Percentiles rank a stretch among this genome's conserved stretches.
phyloP scores from a whole-genome alignment of 83 land plant genomes.

The Isoetes engelmannii region DNA sequence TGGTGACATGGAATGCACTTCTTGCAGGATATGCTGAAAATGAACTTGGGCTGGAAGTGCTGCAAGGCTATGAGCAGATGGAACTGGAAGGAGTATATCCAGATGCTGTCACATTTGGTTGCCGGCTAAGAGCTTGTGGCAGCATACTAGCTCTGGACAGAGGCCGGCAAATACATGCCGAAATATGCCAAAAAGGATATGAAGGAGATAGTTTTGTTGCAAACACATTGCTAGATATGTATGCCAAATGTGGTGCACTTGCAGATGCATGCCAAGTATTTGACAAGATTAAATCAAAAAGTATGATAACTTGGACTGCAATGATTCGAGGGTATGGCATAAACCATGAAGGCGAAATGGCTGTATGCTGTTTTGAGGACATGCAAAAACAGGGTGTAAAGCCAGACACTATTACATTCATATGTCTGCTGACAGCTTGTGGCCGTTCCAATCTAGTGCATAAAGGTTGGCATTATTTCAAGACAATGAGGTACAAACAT shows the following conservation, averaged over 20 bases:
- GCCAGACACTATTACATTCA: not conserved
- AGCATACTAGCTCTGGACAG: no score
- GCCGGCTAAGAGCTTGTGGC: no score
- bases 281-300: not conserved
- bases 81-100: not conserved
- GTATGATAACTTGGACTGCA: slow-evolving; percentile 14
- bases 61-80: not conserved
- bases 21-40: slow-evolving; percentile 12
- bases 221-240: slow-evolving; percentile 12
- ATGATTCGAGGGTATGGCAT: slow-evolving; percentile 11
- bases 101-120: no score
- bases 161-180: slow-evolving; percentile 6
- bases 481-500: no score
- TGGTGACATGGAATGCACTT: slow-evolving; percentile 19
- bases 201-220: slow-evolving; percentile 5
- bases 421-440: slow-evolving; percentile 13
- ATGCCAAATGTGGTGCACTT: slow-evolving; percentile 9
- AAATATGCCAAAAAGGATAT: slow-evolving; percentile 5
- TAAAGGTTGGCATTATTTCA: not conserved
- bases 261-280: slow-evolving; percentile 7
- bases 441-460: not conserved
- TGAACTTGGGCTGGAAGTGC: slow-evolving; percentile 1
- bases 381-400: slow-evolving; percentile 8
- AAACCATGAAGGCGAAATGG: not conserved
- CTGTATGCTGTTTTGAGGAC: slow-evolving; percentile 2